Evolutionary conservation across 179 eudicot genomes (phyloP).

Genomic region (Beta corolliflora): DNA sequence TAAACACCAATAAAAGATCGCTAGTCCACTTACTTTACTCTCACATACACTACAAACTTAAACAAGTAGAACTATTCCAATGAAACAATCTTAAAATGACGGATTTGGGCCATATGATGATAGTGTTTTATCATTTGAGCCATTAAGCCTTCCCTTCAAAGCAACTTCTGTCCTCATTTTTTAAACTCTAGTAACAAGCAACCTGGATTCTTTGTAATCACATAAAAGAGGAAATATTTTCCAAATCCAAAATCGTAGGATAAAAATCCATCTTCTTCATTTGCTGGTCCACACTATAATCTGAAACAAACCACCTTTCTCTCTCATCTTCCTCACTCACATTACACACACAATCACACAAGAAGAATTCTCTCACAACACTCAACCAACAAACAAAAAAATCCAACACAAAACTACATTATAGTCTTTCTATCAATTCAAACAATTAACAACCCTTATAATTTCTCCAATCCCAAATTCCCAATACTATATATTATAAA

Average conservation of each 20-base stretch:
- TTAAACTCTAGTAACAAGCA: conserved; percentile 11
- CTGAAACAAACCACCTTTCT: not conserved
- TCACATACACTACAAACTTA: too few species aligned
- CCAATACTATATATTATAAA: too few species aligned
- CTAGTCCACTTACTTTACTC: too few species aligned
- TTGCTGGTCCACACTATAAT: conserved; percentile 6
- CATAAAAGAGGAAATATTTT: conserved; percentile 5
- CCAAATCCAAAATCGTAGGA: too few species aligned
- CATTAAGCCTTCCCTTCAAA: conserved; percentile 17
- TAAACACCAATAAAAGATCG: too few species aligned
- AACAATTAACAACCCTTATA: not conserved
- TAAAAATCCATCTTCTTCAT: conserved; percentile 14
- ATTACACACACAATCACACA: not conserved
- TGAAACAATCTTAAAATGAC: too few species aligned
- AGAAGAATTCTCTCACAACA: conserved; percentile 17
- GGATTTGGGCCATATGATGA: too few species aligned
- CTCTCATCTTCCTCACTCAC: not conserved
- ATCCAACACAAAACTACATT: not conserved
- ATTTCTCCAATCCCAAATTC: conserved; percentile 5
- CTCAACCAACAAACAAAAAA: conserved; percentile 12
- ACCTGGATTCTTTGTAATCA: conserved; percentile 24
- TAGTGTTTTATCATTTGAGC: not conserved
- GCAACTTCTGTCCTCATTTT: conserved; percentile 24
- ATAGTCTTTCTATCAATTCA: not conserved
- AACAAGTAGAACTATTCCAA: too few species aligned